These are phyloP conservation scores for Zymoseptoria crescenta DNA, from an alignment of 2,329 filamentous ascomycete genomes.

Conservation along the genomic window DNA sequence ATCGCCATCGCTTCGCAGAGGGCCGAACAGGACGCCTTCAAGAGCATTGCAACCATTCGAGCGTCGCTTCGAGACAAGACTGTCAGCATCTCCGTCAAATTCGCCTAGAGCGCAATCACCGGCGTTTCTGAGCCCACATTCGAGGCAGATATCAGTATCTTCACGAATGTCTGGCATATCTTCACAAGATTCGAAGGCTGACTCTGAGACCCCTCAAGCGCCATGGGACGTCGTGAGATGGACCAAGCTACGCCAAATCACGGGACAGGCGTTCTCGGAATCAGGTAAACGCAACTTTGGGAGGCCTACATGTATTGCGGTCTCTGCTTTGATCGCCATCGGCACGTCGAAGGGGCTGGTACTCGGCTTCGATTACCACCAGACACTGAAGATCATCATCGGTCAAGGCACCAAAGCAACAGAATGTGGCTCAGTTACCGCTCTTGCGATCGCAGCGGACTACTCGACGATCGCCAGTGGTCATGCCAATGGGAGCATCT, in stretches of 20 bases:
- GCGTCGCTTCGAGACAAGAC: slow-evolving; percentile 81
- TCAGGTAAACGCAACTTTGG: slow-evolving; percentile 88
- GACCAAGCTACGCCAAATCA: slow-evolving; percentile 87
- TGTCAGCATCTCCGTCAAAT: slow-evolving; percentile 54
- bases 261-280: slow-evolving; percentile 85
- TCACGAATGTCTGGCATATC: slow-evolving; percentile 55
- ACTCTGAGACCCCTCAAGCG: slow-evolving; percentile 50
- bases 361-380: slow-evolving; percentile 93
- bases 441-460: slow-evolving; percentile 85
- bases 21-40: slow-evolving; percentile 60
- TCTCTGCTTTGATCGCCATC: slow-evolving; percentile 80
- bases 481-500: slow-evolving; percentile 83
- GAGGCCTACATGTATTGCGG: slow-evolving; percentile 76
- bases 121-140: slow-evolving; percentile 67
- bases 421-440: slow-evolving; percentile 80
- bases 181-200: slow-evolving; percentile 53
- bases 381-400: slow-evolving; percentile 88
- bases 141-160: slow-evolving; percentile 50
- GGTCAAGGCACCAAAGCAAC: slow-evolving; percentile 89
- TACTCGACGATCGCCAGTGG: slow-evolving; percentile 86
- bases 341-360: slow-evolving; percentile 93
- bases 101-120: slow-evolving; percentile 69
- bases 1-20: slow-evolving; percentile 52
- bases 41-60: slow-evolving; percentile 90
- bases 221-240: slow-evolving; percentile 97